A percentile compares a stretch with the other conserved stretches of the same genome.
Evolutionary conservation across 345 rosid species (phyloP).

Genomic region (Camelina neglecta): DNA sequence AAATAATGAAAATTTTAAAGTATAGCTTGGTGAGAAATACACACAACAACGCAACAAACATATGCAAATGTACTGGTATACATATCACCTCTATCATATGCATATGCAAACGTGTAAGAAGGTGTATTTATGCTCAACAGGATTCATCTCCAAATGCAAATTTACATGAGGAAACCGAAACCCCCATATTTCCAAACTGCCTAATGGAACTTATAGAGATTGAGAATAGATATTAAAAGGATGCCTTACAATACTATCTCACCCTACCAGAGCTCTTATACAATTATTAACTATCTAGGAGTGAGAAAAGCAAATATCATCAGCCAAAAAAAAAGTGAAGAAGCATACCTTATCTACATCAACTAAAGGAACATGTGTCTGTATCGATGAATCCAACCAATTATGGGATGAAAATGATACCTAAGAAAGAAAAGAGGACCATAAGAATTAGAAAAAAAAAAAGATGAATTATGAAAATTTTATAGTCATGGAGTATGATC

Average conservation of each 20-base stretch:
- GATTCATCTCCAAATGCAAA: conserved; percentile 16
- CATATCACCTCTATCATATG: conserved; percentile 16
- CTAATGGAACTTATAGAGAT: conserved; percentile 14
- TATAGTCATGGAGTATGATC: neutral
- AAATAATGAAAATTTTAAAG: conserved; percentile 19
- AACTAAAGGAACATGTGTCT: conserved; percentile 83
- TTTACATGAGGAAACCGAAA: conserved; percentile 1
- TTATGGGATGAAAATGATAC: conserved; percentile 54
- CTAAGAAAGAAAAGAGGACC: conserved; percentile 50
- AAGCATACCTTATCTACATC: conserved; percentile 90
- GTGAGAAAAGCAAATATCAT: conserved; percentile 1
- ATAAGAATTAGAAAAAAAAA: conserved; percentile 12
- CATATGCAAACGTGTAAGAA: conserved; percentile 11
- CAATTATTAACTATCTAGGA: conserved; percentile 17
- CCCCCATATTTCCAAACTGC: conserved; percentile 2
- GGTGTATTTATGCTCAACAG: conserved; percentile 6
- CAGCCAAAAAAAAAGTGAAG: conserved; percentile 10
- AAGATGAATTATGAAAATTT: conserved; percentile 15
- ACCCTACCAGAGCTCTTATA: conserved; percentile 5
- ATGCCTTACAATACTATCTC: conserved; percentile 4
- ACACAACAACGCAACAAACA: conserved; percentile 21
- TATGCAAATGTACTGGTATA: conserved; percentile 4
- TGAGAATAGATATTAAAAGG: conserved; percentile 14
- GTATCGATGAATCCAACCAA: conserved; percentile 77
- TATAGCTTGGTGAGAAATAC: conserved; percentile 12